Base-by-base conservation (phyloP, 2,329 filamentous ascomycete genomes). In the Stemphylium vesicarium region DNA sequence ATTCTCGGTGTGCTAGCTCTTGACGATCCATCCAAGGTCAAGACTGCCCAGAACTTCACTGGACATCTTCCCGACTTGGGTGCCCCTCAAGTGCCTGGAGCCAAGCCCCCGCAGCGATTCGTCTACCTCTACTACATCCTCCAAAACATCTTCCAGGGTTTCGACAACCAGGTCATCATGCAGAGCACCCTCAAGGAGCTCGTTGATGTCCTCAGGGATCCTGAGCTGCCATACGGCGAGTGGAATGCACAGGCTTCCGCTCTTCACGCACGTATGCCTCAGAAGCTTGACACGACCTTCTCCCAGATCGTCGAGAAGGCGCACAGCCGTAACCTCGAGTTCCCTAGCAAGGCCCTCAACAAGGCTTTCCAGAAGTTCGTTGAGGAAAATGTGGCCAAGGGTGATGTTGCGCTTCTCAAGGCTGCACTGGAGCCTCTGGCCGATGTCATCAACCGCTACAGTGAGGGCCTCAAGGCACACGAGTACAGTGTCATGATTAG, bases 111-210 rank as follows among this genome's bases (percentile, higher is more conserved):
- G 18, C 95, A 99, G 82, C 85, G 88, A 61, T 97, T 96, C 75
- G 80, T 85, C 18, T 83, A 93, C 56, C 84, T 96, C 20, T 85
- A 88, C 78, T 87, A 83, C 75, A 91, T 92, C 57, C 85, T 98
- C 40, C 81, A 85, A 71, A 93, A 97, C 78, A 98, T 99, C 63
- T 85, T 99, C 13, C 83, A 88, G 68, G 95, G 95, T 56, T 99
- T 92, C 72, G 95, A 99, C 79, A 99, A 99, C 84, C 94, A 96
- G 65, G 89, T 97, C 64, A 92, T 98, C 77, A 96, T 99, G 94
- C 85, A 86, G 46, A 78, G 86, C 56, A 95, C 92, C 1, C 82
- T 99, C 18, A 92, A 91, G 78, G 91, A 95, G 73, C 82, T 98
- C 33, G 88, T 97, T n/a, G 86, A 92, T 56, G 93, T 99, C 10